A percentile compares a stretch with the other conserved stretches of the same genome.
phyloP scores from a whole-genome alignment of 2,329 filamentous ascomycete species.

The Claviceps humidiphila region DNA sequence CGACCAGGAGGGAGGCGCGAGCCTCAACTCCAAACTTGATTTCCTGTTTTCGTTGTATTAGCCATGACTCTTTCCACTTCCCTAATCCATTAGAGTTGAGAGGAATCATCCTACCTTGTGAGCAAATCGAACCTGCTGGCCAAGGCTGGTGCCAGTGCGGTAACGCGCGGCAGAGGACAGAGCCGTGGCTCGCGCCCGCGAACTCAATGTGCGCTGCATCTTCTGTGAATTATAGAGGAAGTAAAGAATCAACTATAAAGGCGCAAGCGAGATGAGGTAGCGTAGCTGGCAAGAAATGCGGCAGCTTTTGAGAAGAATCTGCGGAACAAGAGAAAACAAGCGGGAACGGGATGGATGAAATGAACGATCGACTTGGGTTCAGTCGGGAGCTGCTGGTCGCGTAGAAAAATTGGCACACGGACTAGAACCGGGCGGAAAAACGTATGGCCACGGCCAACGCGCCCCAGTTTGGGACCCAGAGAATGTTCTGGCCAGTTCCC shows the following conservation, averaged over 20 bases:
- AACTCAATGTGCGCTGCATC: slow-evolving; percentile 94
- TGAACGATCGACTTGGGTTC: slow-evolving; percentile 4
- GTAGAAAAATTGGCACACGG: slow-evolving; percentile 28
- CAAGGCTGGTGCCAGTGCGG: slow-evolving; percentile 49
- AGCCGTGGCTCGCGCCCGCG: slow-evolving; percentile 65
- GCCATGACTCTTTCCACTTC: neutral
- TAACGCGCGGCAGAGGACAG: slow-evolving; percentile 58
- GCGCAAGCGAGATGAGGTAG: slow-evolving; percentile 14
- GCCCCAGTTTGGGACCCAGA: slow-evolving; percentile 5
- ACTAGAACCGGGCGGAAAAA: slow-evolving; percentile 23
- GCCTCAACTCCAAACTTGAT: slow-evolving; percentile 97
- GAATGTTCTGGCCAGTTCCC: slow-evolving; percentile 8
- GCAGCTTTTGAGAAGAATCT: slow-evolving; percentile 4
- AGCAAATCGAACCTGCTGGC: slow-evolving; percentile 88
- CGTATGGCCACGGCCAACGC: slow-evolving; percentile 13
- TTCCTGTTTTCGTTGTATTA: slow-evolving; percentile 45
- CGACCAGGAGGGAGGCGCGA: slow-evolving; percentile 74
- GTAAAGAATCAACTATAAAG: slow-evolving; percentile 14
- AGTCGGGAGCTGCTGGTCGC: slow-evolving; percentile 7
- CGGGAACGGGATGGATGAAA: neutral
- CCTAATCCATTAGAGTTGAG: neutral
- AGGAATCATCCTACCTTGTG: slow-evolving; percentile 62
- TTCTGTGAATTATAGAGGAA: slow-evolving; percentile 27
- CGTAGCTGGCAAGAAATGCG: slow-evolving; percentile 9
- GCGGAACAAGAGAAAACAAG: slow-evolving; percentile 4